Percentiles rank a stretch among this genome's conserved stretches.
Evolutionary conservation across 805 yeast species (phyloP).

Genomic region (Candida morakotiae): DNA sequence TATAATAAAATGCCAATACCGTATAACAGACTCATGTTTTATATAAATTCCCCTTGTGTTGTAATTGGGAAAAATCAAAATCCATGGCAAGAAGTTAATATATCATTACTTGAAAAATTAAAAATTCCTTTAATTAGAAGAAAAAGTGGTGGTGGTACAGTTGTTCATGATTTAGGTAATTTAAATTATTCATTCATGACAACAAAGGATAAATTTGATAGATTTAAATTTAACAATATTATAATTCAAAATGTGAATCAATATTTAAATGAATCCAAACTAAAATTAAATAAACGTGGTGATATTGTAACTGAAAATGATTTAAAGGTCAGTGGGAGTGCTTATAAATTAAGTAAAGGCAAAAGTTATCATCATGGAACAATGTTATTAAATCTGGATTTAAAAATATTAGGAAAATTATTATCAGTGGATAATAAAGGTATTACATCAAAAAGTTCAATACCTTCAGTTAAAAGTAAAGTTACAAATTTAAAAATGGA

Average conservation of each 20-base stretch:
- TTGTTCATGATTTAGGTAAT: constrained; percentile 89
- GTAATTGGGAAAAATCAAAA: constrained; percentile 95
- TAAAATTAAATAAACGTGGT: constrained; percentile 64
- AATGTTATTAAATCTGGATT: constrained; percentile 69
- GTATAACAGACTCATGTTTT: constrained; percentile 60
- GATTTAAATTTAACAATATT: constrained; percentile 49
- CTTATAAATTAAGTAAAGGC: constrained; percentile 79
- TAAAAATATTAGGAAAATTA: constrained; percentile 56
- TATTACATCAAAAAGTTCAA: constrained; percentile 47
- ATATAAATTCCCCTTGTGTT: constrained; percentile 79
- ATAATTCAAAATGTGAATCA: constrained; percentile 33
- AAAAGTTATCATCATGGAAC: constrained; percentile 95
- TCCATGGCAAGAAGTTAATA: constrained; percentile 82
- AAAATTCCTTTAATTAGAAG: constrained; percentile 72
- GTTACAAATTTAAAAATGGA: constrained; percentile 61
- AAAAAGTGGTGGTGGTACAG: constrained; percentile 93
- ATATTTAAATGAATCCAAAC: constrained; percentile 5
- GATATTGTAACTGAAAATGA: constrained; percentile 51
- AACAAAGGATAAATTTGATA: constrained; percentile 58
- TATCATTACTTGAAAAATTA: constrained; percentile 47
- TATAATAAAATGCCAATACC: constrained; percentile 58
- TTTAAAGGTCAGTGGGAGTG: constrained; percentile 85
- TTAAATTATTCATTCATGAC: constrained; percentile 81
- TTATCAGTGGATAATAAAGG: constrained; percentile 40
- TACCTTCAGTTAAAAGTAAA: constrained; percentile 77